Percentiles rank a stretch among this genome's conserved stretches.
phyloP scores from a whole-genome alignment of 345 rosid species.

The Gossypium arboreum region DNA sequence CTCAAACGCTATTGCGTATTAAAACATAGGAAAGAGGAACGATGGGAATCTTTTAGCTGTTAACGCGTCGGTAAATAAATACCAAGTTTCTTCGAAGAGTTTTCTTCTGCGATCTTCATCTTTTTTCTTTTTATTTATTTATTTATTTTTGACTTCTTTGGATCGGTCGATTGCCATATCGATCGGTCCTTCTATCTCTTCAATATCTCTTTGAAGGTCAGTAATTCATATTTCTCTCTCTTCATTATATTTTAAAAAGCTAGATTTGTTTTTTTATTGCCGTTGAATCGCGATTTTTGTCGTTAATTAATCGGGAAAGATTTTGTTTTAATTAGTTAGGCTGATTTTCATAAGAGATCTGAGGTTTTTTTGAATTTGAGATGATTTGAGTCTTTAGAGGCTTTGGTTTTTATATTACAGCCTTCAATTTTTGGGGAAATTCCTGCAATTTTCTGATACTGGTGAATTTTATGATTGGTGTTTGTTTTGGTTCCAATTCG shows the following conservation, averaged over 20 bases:
- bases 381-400: not conserved
- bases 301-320: not conserved
- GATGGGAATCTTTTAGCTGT: not conserved
- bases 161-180: conserved; percentile 14
- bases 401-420: not conserved
- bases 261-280: not conserved
- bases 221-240: not conserved
- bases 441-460: not conserved
- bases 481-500: not conserved
- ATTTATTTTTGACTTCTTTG: not conserved
- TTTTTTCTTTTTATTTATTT: not conserved
- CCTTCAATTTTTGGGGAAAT: not conserved
- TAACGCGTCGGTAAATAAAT: not conserved
- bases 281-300: not conserved
- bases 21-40: not conserved
- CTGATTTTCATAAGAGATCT: not conserved
- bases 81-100: not conserved
- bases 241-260: not conserved
- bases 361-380: not conserved
- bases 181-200: conserved; percentile 16
- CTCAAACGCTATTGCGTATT: not conserved
- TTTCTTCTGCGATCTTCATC: not conserved
- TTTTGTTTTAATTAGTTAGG: not conserved
- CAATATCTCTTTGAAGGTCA: conserved; percentile 17
- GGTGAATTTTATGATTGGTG: not conserved